Percentiles rank a stretch among this genome's conserved stretches.
Evolutionary conservation across 805 yeast genomes (phyloP).

Genomic region (Torulaspora maleeae): DNA sequence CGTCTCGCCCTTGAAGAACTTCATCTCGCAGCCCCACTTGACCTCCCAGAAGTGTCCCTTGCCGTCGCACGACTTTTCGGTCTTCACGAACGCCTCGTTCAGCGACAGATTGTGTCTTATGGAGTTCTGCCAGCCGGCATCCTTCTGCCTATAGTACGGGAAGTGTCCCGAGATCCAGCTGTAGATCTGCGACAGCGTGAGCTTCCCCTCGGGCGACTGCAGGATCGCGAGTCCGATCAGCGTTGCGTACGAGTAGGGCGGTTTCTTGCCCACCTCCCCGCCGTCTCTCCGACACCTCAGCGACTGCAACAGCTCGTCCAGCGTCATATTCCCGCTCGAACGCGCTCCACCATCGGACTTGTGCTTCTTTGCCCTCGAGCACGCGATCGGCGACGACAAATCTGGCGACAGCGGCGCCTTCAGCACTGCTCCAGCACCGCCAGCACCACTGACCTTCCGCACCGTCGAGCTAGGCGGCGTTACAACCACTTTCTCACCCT

Average conservation of each 20-base stretch:
- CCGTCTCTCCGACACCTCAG: constrained; percentile 18
- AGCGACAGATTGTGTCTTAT: constrained; percentile 90
- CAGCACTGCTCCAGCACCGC: background rate
- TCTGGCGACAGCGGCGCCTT: constrained; percentile 31
- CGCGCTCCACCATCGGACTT: constrained; percentile 30
- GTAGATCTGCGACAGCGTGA: constrained; percentile 81
- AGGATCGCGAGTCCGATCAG: constrained; percentile 89
- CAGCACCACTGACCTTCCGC: constrained; percentile 8
- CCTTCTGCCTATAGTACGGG: constrained; percentile 73
- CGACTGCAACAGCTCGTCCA: constrained; percentile 29
- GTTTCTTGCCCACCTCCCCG: constrained; percentile 45
- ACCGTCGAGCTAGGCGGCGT: constrained; percentile 33
- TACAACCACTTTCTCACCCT: constrained; percentile 15
- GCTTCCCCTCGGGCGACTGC: constrained; percentile 64
- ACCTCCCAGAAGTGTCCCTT: constrained; percentile 90
- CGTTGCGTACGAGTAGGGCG: constrained; percentile 92
- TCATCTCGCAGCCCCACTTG: constrained; percentile 74
- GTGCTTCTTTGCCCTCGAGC: constrained; percentile 27
- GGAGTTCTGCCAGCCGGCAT: constrained; percentile 96
- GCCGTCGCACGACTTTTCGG: constrained; percentile 85
- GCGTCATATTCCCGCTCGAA: constrained; percentile 30
- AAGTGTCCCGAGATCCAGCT: constrained; percentile 88
- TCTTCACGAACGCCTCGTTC: constrained; percentile 85
- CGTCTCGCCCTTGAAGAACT: constrained; percentile 56
- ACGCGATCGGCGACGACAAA: constrained; percentile 33